phyloP scores from a whole-genome alignment of 179 eudicot genomes.

The Vitellaria paradoxa region DNA sequence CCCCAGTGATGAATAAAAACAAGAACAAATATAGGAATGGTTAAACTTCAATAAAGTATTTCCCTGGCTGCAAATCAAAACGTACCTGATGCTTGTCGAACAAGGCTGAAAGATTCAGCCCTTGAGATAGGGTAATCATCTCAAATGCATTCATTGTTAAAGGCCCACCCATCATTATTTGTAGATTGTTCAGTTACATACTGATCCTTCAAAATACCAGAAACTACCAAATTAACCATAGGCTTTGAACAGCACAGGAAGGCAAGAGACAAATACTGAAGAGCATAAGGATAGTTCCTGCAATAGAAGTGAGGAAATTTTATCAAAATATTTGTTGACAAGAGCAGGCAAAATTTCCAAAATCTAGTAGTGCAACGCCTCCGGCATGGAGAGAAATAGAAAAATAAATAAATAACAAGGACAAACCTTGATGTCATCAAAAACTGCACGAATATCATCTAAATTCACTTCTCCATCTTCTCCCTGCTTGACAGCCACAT shows the following conservation, averaged over 20 bases:
- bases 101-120: constrained; percentile 87
- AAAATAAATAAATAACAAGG: background rate
- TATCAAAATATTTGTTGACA: background rate
- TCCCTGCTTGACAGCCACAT: constrained; percentile 51
- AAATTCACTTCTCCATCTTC: constrained; percentile 78
- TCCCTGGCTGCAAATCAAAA: background rate
- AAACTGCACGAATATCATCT: constrained; percentile 87
- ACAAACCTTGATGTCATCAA: constrained; percentile 86
- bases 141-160: constrained; percentile 96
- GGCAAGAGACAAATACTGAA: constrained; percentile 5
- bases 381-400: background rate
- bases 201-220: constrained; percentile 54
- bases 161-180: constrained; percentile 50
- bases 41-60: background rate
- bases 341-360: background rate
- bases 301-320: background rate
- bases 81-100: constrained; percentile 94
- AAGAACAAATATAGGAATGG: no score
- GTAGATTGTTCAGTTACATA: constrained; percentile 73
- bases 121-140: constrained; percentile 97
- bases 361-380: background rate
- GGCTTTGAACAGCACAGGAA: background rate
- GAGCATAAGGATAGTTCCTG: constrained; percentile 7
- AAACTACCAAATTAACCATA: background rate
- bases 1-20: no score